phyloP scores from a whole-genome alignment of 2,329 filamentous ascomycete species.

The Kalmusia sp. region DNA sequence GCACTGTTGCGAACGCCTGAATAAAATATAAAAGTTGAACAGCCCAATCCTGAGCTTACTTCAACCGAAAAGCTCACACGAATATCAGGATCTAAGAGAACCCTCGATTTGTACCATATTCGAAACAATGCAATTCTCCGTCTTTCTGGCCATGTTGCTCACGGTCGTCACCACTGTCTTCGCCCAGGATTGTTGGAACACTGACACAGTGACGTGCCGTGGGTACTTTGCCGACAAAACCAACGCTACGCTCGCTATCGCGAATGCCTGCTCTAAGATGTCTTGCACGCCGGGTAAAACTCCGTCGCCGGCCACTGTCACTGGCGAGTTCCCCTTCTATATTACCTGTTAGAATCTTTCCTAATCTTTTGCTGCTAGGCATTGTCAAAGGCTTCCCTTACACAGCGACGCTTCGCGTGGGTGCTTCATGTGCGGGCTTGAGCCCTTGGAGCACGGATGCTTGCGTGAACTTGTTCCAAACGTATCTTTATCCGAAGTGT shows the following conservation, averaged over 20 bases:
- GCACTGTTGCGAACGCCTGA: neutral
- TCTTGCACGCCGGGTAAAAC: conserved; percentile 11
- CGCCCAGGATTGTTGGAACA: conserved; percentile 6
- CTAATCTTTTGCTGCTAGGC: neutral
- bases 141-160: no score
- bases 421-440: conserved; percentile 10
- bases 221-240: conserved; percentile 3
- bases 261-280: conserved; percentile 7
- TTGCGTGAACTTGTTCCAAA: conserved; percentile 13
- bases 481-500: conserved; percentile 6
- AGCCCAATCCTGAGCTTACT: no score
- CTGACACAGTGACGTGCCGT: conserved; percentile 2
- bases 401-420: conserved; percentile 11
- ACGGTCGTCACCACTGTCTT: neutral
- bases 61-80: no score
- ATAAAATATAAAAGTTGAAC: neutral
- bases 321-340: neutral
- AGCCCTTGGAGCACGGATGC: conserved; percentile 5
- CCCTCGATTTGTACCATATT: no score
- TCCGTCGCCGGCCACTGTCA: neutral
- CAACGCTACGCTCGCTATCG: conserved; percentile 7
- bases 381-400: conserved; percentile 9
- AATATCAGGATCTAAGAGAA: no score
- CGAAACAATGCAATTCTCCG: no score
- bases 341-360: neutral